Conservation (phyloP, 75 land plant species). For the Pseudotsuga menziesii region DNA sequence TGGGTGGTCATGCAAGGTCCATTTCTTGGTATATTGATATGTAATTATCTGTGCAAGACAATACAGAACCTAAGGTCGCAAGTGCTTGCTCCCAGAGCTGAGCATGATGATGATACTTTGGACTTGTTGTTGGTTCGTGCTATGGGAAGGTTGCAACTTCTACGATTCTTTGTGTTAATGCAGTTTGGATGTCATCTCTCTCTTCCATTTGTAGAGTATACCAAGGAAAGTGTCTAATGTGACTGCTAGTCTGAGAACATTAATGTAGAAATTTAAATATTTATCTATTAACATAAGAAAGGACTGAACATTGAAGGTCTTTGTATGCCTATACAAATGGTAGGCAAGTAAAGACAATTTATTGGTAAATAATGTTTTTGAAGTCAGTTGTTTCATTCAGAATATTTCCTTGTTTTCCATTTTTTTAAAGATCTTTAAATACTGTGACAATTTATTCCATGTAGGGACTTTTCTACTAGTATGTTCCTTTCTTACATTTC, state of each 20-base stretch:
- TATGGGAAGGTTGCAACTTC: constrained; percentile 64
- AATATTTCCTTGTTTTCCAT: not conserved
- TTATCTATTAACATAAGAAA: not conserved
- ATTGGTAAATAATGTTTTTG: not conserved
- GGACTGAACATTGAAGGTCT: not conserved
- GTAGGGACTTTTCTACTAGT: not conserved
- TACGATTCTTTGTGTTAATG: constrained; percentile 61
- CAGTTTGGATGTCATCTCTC: constrained; percentile 81
- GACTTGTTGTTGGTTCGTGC: constrained; percentile 77
- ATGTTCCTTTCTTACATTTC: not conserved
- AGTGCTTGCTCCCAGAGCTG: constrained; percentile 83
- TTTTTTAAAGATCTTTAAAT: not conserved
- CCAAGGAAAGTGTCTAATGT: constrained; percentile 51
- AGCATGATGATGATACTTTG: constrained; percentile 73
- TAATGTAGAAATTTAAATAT: not conserved
- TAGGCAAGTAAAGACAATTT: not conserved
- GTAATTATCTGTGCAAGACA: constrained; percentile 90
- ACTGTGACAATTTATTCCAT: not conserved
- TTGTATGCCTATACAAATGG: not conserved
- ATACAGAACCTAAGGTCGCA: constrained; percentile 81
- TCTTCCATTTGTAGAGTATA: constrained; percentile 87
- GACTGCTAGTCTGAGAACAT: not conserved
- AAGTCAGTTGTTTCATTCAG: not conserved
- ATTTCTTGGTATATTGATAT: constrained; percentile 75
- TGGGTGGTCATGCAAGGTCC: constrained; percentile 73